Evolutionary conservation across 352 stramenopile species (phyloP).

Genomic region (Globisporangium emineosum): DNA sequence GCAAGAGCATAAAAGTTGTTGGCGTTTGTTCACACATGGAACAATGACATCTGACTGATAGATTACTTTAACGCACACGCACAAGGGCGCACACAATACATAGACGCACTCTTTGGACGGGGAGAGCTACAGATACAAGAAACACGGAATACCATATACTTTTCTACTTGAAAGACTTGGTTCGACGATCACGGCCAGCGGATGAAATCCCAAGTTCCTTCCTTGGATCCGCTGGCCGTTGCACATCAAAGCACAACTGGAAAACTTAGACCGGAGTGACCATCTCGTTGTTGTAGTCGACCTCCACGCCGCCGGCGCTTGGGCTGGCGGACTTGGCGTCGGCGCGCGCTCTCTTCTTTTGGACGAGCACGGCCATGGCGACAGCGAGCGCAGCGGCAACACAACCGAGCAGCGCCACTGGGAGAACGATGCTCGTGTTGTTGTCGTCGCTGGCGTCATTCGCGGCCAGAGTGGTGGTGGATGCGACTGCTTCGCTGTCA

Average conservation of each 20-base stretch:
- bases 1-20: neutral
- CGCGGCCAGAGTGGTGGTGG: conserved; percentile 1
- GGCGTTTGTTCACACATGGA: conserved; percentile 1
- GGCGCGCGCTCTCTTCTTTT: conserved; percentile 14
- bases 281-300: conserved; percentile 25
- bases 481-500: conserved; percentile 9
- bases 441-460: neutral
- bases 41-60: neutral
- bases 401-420: conserved; percentile 12
- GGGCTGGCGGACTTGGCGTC: conserved; percentile 3
- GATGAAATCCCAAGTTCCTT: conserved; percentile 4
- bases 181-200: neutral
- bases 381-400: conserved; percentile 18
- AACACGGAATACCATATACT: neutral
- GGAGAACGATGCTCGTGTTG: conserved; percentile 9
- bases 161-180: neutral
- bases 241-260: neutral
- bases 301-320: conserved; percentile 2
- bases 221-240: neutral
- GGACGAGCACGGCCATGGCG: conserved; percentile 12
- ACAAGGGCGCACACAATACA: neutral
- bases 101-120: neutral
- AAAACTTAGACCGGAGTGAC: conserved; percentile 17
- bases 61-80: conserved; percentile 7
- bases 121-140: neutral